Evolutionary conservation across 164 flowering plant species (phyloP), one percentile per base, ranked within the genome.

Genomic region (Nymphaea thermarum): DNA sequence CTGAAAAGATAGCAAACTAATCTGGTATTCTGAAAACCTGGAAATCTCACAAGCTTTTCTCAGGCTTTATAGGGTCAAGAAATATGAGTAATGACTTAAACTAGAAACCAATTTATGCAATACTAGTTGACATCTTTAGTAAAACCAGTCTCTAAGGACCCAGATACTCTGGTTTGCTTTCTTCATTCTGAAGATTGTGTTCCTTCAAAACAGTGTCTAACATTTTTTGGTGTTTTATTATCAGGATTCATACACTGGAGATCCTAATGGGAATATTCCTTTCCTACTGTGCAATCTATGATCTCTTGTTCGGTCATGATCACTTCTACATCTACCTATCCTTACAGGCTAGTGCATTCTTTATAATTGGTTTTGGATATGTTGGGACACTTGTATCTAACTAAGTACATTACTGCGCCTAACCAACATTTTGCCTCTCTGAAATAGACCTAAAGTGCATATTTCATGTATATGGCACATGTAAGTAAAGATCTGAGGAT

Each of bases 271-370:
- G 95, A n/a, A n/a, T 77, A 63, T 85, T 68, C 55, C 66, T 87
- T 62, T 66, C 83, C 10, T 75, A 74, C 68, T 82, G 86, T 65
- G 90, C 85, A n/a, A 64, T 70, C 66, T 84, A 82, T 65, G 80
- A 87, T 61, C 5, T 89, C 43, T 17, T 70, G 6, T 80, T 68
- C 53, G 83, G 88, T 3, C 70, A 73, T 41, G 76, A 83, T 64
- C 84, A 82, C 69, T 79, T 79, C 72, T 87, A 65, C 76, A 60
- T 87, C 0, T 87, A 84, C 44, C 83, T 87, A 14, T 73, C 80
- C 42, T 67, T 84, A 44, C 90, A 89, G 78, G 81, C 90, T 4
- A 77, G 66, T 5, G 83, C 92, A 15, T 87, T 89, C 76, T 85
- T 89, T 71, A 66, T 83, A 3, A 69, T 79, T 68, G 95, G 90